A percentile compares a stretch with the other conserved stretches of the same genome.
These are phyloP conservation scores for Tricholoma terreum DNA, from an alignment of 768 basidiomycete genomes.

Conservation along the genomic window DNA sequence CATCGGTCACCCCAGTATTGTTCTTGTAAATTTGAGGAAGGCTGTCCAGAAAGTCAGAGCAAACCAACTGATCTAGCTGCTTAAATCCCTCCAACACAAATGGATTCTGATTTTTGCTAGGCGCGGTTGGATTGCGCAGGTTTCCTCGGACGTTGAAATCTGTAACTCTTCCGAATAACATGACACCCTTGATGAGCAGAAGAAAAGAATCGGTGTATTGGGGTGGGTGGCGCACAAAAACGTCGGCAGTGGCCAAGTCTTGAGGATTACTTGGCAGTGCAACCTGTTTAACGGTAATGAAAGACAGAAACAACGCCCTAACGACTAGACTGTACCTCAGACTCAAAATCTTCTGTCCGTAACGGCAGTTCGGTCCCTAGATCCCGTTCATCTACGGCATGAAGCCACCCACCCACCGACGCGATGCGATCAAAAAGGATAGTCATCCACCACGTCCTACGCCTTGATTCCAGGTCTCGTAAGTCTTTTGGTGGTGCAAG, in stretches of 20 bases:
- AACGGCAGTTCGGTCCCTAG: conserved; percentile 82
- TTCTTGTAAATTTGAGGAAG: conserved; percentile 67
- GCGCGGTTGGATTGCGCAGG: conserved; percentile 60
- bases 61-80: conserved; percentile 67
- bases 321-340: conserved; percentile 46
- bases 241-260: conserved; percentile 55
- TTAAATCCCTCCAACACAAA: conserved; percentile 65
- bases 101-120: conserved; percentile 72
- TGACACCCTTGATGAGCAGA: conserved; percentile 76
- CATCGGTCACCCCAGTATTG: conserved; percentile 59
- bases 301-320: neutral
- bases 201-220: conserved; percentile 82
- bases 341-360: conserved; percentile 71
- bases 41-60: conserved; percentile 62
- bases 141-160: conserved; percentile 80
- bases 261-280: conserved; percentile 73
- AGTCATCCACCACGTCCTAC: conserved; percentile 91
- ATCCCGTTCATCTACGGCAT: conserved; percentile 80
- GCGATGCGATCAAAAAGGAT: conserved; percentile 82
- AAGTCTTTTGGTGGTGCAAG: conserved; percentile 75
- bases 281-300: conserved; percentile 36
- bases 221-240: conserved; percentile 69
- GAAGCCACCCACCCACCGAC: conserved; percentile 82
- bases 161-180: conserved; percentile 83
- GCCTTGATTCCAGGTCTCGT: conserved; percentile 71